These are phyloP conservation scores for Tylopilus intermedius DNA, from an alignment of 768 basidiomycete species.

Conservation along the genomic window DNA sequence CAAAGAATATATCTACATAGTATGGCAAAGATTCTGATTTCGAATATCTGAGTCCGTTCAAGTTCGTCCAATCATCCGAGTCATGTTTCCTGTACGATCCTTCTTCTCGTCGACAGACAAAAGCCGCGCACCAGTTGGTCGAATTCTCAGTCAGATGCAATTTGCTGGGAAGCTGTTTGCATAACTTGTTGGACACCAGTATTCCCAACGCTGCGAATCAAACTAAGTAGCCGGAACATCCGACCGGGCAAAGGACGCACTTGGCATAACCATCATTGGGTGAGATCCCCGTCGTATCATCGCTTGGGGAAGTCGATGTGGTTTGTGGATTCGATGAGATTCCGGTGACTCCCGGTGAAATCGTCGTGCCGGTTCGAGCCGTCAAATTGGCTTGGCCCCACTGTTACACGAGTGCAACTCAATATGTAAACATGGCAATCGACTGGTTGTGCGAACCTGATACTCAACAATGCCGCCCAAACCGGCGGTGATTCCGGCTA, in stretches of 20 bases:
- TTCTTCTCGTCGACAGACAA: neutral
- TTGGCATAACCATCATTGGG: constrained; percentile 63
- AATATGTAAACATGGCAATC: constrained; percentile 1
- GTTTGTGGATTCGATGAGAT: constrained; percentile 28
- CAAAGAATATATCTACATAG: neutral
- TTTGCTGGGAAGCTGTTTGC: constrained; percentile 31
- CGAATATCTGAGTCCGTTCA: neutral
- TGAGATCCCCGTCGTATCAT: constrained; percentile 42
- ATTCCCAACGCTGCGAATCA: constrained; percentile 25
- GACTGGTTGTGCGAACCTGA: constrained; percentile 22
- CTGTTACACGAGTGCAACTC: constrained; percentile 26
- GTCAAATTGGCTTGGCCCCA: constrained; percentile 56
- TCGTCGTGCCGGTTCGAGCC: constrained; percentile 40
- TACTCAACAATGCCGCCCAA: constrained; percentile 25
- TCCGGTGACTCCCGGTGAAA: constrained; percentile 31
- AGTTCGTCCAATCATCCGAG: neutral
- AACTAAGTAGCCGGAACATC: constrained; percentile 1
- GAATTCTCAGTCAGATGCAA: constrained; percentile 26
- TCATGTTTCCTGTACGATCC: neutral
- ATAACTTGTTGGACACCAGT: constrained; percentile 30
- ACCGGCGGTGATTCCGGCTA: constrained; percentile 40
- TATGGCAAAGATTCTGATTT: neutral
- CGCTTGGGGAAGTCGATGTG: constrained; percentile 29
- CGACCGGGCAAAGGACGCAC: constrained; percentile 17
- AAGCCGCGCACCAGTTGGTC: neutral